Percentiles rank a stretch among this genome's conserved stretches.
These are phyloP conservation scores for Monosporascus cannonballus DNA, from an alignment of 2,329 filamentous ascomycete genomes.

Conservation along the genomic window DNA sequence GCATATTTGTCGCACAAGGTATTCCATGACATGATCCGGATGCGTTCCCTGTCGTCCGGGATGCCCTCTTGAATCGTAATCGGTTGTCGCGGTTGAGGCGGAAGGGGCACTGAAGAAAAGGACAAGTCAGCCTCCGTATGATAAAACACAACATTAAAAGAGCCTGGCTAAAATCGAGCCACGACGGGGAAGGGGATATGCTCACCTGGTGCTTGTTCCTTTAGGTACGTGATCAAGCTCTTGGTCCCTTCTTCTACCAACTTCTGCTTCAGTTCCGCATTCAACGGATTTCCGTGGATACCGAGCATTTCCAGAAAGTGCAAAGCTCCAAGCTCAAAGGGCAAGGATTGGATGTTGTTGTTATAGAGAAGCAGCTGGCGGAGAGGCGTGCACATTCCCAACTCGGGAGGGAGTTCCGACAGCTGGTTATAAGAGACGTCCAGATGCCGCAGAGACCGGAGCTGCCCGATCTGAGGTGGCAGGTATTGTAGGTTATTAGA, in stretches of 20 bases:
- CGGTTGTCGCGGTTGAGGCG: slow-evolving; percentile 70
- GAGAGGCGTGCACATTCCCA: slow-evolving; percentile 94
- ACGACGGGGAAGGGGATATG: neutral
- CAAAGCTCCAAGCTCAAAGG: slow-evolving; percentile 81
- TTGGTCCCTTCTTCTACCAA: slow-evolving; percentile 85
- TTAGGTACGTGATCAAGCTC: slow-evolving; percentile 73
- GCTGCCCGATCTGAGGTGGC: slow-evolving; percentile 73
- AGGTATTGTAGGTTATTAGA: slow-evolving; percentile 82
- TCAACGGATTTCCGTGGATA: slow-evolving; percentile 84
- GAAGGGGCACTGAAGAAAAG: slow-evolving; percentile 58
- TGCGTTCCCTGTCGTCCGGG: slow-evolving; percentile 55
- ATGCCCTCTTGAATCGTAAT: slow-evolving; percentile 70
- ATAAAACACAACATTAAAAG: neutral
- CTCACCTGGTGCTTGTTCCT: slow-evolving; percentile 80
- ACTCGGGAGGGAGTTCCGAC: slow-evolving; percentile 73
- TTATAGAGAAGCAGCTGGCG: slow-evolving; percentile 83
- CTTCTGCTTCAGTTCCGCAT: slow-evolving; percentile 69
- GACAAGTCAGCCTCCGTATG: slow-evolving; percentile 15
- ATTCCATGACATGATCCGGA: slow-evolving; percentile 91
- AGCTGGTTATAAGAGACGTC: slow-evolving; percentile 89
- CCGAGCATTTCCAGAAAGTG: slow-evolving; percentile 85
- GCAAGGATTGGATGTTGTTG: slow-evolving; percentile 77
- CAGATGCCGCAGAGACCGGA: slow-evolving; percentile 75
- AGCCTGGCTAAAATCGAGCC: neutral
- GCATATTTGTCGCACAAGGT: slow-evolving; percentile 93